Evolutionary conservation across 78 protist species (phyloP).

Genomic region (Dictyostelium discoideum): dicty_2.7 NC_007089.4:5805501-5806000

Average conservation of each 20-base stretch:
- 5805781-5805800: no score
- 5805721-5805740: no score
- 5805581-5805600: no score
- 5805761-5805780: no score
- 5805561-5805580: no score
- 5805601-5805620: neutral
- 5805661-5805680: no score
- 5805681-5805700: no score
- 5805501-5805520: neutral
- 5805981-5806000: conserved; percentile 30
- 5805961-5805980: conserved; percentile 57
- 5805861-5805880: neutral
- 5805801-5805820: neutral
- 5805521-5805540: neutral
- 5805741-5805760: no score
- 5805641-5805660: no score
- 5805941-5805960: conserved; percentile 47
- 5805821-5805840: neutral
- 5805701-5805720: no score
- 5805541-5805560: neutral
- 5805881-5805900: conserved; percentile 1
- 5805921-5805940: neutral
- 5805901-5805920: neutral
- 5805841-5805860: conserved; percentile 15
- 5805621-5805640: neutral